Conservation (phyloP, 2,329 filamentous ascomycete species). For the Parastagonospora avenae region DNA sequence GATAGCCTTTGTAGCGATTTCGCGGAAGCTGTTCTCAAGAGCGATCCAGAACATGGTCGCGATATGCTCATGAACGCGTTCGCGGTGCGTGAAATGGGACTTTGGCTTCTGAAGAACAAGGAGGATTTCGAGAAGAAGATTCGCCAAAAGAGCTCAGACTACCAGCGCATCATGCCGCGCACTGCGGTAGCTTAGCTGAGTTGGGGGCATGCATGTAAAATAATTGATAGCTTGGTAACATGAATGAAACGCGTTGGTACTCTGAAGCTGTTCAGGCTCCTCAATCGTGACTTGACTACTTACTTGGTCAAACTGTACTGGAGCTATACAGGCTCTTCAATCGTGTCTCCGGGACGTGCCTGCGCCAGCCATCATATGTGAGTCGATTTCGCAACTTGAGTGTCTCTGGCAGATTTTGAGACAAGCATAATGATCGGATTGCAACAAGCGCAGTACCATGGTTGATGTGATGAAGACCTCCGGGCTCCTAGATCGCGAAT, state of each 20-base stretch:
- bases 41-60: slow-evolving; percentile 45
- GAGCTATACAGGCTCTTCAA: too few relatives aligned
- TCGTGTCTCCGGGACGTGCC: too few relatives aligned
- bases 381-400: too few relatives aligned
- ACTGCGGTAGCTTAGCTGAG: background rate
- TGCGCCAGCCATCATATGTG: too few relatives aligned
- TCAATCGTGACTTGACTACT: background rate
- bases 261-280: background rate
- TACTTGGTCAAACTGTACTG: background rate
- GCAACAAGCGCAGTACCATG: too few relatives aligned
- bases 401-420: too few relatives aligned
- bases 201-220: background rate
- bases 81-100: slow-evolving; percentile 55
- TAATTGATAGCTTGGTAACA: background rate
- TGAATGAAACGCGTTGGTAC: background rate
- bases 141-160: slow-evolving; percentile 31
- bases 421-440: too few relatives aligned
- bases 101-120: slow-evolving; percentile 53
- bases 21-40: slow-evolving; percentile 12
- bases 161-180: slow-evolving; percentile 16
- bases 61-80: slow-evolving; percentile 58
- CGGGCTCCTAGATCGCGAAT: too few relatives aligned
- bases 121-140: slow-evolving; percentile 46
- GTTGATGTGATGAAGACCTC: too few relatives aligned
- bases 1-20: slow-evolving; percentile 35